Evolutionary conservation across 2,329 filamentous ascomycete species (phyloP).

Genomic region (Pyrenochaeta sp.): DNA sequence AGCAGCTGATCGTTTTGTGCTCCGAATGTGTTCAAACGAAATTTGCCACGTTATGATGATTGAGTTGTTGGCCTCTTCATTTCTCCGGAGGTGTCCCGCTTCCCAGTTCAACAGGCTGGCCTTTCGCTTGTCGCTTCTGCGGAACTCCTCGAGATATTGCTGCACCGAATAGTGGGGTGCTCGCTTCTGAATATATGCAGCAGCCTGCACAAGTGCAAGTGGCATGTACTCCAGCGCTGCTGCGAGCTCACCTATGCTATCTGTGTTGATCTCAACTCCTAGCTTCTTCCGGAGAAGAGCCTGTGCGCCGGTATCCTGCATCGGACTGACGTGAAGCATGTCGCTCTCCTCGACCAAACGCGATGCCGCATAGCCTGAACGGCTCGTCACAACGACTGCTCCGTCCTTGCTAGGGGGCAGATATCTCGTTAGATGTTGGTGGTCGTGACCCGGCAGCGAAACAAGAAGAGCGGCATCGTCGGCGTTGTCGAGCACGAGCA

Average conservation of each 20-base stretch:
- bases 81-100: conserved; percentile 34
- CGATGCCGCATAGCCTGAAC: conserved; percentile 11
- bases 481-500: no score
- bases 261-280: neutral
- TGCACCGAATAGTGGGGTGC: conserved; percentile 18
- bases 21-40: conserved; percentile 11
- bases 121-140: no score
- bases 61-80: conserved; percentile 40
- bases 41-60: conserved; percentile 17
- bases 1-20: conserved; percentile 36
- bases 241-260: conserved; percentile 24
- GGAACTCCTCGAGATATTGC: conserved; percentile 52
- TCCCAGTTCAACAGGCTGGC: conserved; percentile 16
- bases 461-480: no score
- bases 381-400: conserved; percentile 17
- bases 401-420: conserved; percentile 16
- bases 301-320: conserved; percentile 10
- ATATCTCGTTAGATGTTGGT: no score
- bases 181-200: conserved; percentile 38
- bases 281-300: conserved; percentile 16
- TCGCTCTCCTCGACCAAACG: conserved; percentile 13
- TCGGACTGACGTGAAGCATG: conserved; percentile 15
- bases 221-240: conserved; percentile 43
- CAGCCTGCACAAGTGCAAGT: conserved; percentile 46
- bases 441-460: no score